Percentiles rank a stretch among this genome's conserved stretches.
These are phyloP conservation scores for Pseudogymnoascus sp. DNA, from an alignment of 2,329 filamentous ascomycete genomes.

Conservation along the genomic window DNA sequence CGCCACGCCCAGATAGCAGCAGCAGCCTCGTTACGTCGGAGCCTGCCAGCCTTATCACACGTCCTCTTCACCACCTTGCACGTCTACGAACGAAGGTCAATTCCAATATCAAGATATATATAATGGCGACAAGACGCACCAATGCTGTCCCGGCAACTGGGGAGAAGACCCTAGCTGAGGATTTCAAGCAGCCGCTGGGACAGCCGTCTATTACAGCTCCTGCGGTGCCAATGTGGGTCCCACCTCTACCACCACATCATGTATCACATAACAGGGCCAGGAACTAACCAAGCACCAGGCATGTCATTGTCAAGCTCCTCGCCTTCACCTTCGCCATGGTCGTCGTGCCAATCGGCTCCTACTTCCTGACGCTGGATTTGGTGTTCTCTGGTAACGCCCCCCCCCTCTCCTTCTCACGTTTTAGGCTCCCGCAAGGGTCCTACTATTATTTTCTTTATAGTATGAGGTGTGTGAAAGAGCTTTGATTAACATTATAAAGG, in stretches of 20 bases:
- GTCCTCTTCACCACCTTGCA: background rate
- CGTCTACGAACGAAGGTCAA: no score
- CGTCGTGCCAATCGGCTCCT: constrained; percentile 75
- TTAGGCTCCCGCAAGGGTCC: background rate
- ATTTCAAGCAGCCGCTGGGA: constrained; percentile 33
- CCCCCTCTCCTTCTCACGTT: background rate
- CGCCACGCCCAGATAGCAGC: background rate
- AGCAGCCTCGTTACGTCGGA: background rate
- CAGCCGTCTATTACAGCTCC: constrained; percentile 68
- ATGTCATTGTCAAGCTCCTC: constrained; percentile 84
- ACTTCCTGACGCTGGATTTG: constrained; percentile 70
- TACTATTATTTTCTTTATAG: background rate
- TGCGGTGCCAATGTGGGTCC: constrained; percentile 68
- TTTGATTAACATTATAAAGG: constrained; percentile 43
- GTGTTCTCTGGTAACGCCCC: constrained; percentile 63
- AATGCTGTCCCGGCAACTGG: constrained; percentile 25
- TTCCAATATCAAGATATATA: background rate
- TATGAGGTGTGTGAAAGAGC: background rate
- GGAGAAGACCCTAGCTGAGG: constrained; percentile 41
- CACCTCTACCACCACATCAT: background rate
- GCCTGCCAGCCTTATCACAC: background rate
- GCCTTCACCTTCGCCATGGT: constrained; percentile 91
- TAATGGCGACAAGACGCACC: constrained; percentile 64
- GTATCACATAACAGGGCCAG: constrained; percentile 8
- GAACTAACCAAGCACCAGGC: constrained; percentile 37